Evolutionary conservation across 2,329 filamentous ascomycete species (phyloP), one percentile per base, ranked within the genome.

Genomic region (Annulohypoxylon truncatum): DNA sequence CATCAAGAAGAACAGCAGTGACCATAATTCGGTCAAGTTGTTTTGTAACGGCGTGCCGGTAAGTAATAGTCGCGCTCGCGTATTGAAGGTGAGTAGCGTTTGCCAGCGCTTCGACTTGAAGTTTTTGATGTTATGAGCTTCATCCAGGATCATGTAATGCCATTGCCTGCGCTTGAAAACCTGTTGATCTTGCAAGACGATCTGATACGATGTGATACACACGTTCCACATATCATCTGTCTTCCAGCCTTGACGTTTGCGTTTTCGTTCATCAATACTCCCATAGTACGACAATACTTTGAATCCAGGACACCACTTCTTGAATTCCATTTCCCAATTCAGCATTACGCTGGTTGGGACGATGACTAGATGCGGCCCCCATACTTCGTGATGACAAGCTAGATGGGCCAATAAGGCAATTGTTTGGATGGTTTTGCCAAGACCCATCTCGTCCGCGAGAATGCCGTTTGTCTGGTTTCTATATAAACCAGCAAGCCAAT

Each of bases 311-410:
- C 94, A 93, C 89, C 95, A 99, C 78, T 99, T 99, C 77, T 98
- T 98, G 85, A 99, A 99, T 79, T 99, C 96, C 92, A 98, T 98
- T 78, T 99, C 96, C 96, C 96, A 99, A 77, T 99, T 99, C 70
- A 99, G 88, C 86, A 99, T 97, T 51, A 99, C 96, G 79, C 94
- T 98, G 1, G 96, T 99, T 1, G 96, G 96, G 1, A 99, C 96
- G 66, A 99, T 92, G 51, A 99, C 93, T 22, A 99, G 83, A 82
- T 99, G 96, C 0, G 96, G 94, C 0, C 96, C 96, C 96, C 96
- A 99, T 4, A 97, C 89, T 74, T 94, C 89, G 76, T 97, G 92
- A 38, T 93, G 87, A 67, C 94, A 94, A 7, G 96, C 96, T 33
- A 99, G 85, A 77, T 99, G 95, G 3, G 96, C 96, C 35, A 99